Percentiles rank a stretch among this genome's conserved stretches.
phyloP scores from a whole-genome alignment of 2,329 filamentous ascomycete genomes.

The Chrysoporthe cubensis region DNA sequence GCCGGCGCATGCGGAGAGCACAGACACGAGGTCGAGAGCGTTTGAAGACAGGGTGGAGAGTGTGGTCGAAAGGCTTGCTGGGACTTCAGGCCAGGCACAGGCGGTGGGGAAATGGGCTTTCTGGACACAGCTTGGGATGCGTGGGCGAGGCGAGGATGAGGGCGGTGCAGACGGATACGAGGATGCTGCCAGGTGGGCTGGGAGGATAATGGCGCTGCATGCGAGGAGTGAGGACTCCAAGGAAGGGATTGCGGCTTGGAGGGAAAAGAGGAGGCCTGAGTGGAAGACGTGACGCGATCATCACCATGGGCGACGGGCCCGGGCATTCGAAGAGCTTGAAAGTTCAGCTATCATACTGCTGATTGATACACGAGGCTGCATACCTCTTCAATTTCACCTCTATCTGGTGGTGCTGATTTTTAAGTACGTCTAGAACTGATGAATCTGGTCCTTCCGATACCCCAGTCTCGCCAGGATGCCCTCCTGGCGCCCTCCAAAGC shows the following conservation, averaged over 20 bases:
- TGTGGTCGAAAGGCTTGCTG: slow-evolving; percentile 33
- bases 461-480: slow-evolving; percentile 63
- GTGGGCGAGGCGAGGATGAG: slow-evolving; percentile 12
- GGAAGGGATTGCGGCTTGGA: slow-evolving; percentile 37
- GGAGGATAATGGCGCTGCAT: slow-evolving; percentile 37
- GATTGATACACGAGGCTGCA: not conserved
- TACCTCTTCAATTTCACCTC: too few relatives aligned
- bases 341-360: not conserved
- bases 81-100: slow-evolving; percentile 35
- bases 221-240: slow-evolving; percentile 36
- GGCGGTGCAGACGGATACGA: slow-evolving; percentile 33
- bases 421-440: slow-evolving; percentile 50
- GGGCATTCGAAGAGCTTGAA: not conserved
- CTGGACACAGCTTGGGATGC: slow-evolving; percentile 38
- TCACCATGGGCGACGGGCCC: not conserved
- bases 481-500: slow-evolving; percentile 36
- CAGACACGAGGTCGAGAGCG: slow-evolving; percentile 29
- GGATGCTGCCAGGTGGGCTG: slow-evolving; percentile 36
- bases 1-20: slow-evolving; percentile 23
- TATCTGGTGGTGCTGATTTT: too few relatives aligned
- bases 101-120: slow-evolving; percentile 43
- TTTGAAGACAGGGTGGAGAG: slow-evolving; percentile 34
- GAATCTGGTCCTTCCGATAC: slow-evolving; percentile 59
- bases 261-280: slow-evolving; percentile 33
- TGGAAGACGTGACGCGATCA: slow-evolving; percentile 31